Evolutionary conservation across 75 land plant species (phyloP).

Genomic region (Azolla pinnata): DNA sequence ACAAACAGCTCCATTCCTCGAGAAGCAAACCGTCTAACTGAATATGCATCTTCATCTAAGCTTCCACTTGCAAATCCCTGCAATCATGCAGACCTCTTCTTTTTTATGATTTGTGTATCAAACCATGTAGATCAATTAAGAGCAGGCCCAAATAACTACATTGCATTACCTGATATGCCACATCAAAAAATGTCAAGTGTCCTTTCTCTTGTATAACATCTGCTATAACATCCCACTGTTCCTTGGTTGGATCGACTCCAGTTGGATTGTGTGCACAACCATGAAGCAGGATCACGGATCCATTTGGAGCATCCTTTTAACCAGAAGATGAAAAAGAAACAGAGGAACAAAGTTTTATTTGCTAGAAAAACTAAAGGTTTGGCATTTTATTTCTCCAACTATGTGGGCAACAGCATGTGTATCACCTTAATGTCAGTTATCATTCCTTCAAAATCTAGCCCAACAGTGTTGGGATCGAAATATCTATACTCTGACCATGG

Average conservation of each 20-base stretch:
- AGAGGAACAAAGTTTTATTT: not conserved
- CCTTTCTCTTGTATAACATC: conserved; percentile 81
- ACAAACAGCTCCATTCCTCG: conserved; percentile 87
- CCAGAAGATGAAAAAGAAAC: conserved; percentile 6
- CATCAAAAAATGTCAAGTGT: conserved; percentile 44
- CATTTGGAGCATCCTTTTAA: conserved; percentile 91
- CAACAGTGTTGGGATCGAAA: conserved; percentile 90
- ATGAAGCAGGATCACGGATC: conserved; percentile 81
- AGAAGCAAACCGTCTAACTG: conserved; percentile 70
- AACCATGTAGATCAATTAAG: not conserved
- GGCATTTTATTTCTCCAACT: not conserved
- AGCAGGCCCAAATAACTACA: not conserved
- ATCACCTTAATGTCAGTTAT: conserved; percentile 81
- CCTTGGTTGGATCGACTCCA: conserved; percentile 94
- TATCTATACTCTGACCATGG: conserved; percentile 97
- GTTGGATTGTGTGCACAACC: conserved; percentile 99
- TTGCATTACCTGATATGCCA: conserved; percentile 35
- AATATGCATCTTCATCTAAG: conserved; percentile 84
- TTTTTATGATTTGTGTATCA: not conserved
- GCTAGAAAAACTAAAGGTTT: conserved; percentile 2
- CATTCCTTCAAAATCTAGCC: conserved; percentile 97
- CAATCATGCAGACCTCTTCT: not conserved
- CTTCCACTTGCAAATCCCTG: conserved; percentile 99
- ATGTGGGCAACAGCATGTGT: not conserved
- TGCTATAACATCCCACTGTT: conserved; percentile 92